phyloP scores from a whole-genome alignment of 306 rosid genomes.

The Trifolium subterraneum region DNA sequence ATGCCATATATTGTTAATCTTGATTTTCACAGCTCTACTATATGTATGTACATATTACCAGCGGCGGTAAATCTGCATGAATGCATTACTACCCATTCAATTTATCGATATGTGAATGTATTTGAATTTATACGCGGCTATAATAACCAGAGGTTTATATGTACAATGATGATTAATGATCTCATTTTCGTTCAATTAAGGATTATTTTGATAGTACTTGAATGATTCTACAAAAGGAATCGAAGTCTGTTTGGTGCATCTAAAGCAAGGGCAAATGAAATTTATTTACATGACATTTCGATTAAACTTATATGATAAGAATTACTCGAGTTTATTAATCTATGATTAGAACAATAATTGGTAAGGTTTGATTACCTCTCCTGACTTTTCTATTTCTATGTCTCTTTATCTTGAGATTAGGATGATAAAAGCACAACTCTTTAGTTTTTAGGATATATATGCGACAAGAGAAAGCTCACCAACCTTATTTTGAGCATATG shows the following conservation, averaged over 20 bases:
- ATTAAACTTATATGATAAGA: background rate
- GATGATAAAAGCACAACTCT: too few species aligned
- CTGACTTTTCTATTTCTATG: background rate
- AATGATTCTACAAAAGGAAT: conserved; percentile 14
- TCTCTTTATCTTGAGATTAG: background rate
- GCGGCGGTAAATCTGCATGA: conserved; percentile 32
- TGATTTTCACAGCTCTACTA: conserved; percentile 39
- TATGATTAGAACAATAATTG: too few species aligned
- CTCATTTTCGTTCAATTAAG: background rate
- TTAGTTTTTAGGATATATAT: too few species aligned
- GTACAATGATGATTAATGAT: conserved; percentile 19
- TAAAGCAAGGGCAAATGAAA: background rate
- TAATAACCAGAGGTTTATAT: conserved; percentile 35
- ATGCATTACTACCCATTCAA: conserved; percentile 30
- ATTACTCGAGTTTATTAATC: too few species aligned
- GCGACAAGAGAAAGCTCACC: too few species aligned
- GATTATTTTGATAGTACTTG: background rate
- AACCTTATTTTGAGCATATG: too few species aligned
- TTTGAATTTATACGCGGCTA: conserved; percentile 2
- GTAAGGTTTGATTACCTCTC: too few species aligned
- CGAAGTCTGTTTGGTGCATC: too few species aligned
- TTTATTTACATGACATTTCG: background rate
- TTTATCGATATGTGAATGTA: conserved; percentile 41
- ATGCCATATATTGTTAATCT: conserved; percentile 38
- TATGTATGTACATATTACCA: conserved; percentile 39